phyloP scores from a whole-genome alignment of 441 rosid species.

The Adansonia madagascariensis region DNA sequence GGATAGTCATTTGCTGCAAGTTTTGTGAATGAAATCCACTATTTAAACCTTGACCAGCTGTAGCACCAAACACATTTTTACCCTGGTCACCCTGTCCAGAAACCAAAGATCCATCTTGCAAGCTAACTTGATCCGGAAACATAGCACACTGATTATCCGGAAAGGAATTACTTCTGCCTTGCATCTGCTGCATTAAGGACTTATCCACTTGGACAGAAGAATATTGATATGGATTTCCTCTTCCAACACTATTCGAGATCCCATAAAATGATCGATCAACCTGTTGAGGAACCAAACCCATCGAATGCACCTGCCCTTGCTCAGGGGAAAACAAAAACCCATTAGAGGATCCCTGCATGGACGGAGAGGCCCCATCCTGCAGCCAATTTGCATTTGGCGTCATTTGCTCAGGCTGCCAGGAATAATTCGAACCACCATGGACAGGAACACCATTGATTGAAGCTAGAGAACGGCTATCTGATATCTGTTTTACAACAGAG shows the following conservation, averaged over 20 bases:
- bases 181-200: conserved; percentile 46
- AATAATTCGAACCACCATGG: conserved; percentile 58
- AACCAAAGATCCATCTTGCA: conserved; percentile 50
- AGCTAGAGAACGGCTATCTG: conserved; percentile 46
- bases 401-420: conserved; percentile 62
- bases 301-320: conserved; percentile 54
- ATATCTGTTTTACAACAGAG: conserved; percentile 48
- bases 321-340: conserved; percentile 62
- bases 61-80: conserved; percentile 40
- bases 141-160: conserved; percentile 49
- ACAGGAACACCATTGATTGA: conserved; percentile 67
- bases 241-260: conserved; percentile 55
- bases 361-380: conserved; percentile 52
- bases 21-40: conserved; percentile 49
- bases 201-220: conserved; percentile 58
- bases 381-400: conserved; percentile 63
- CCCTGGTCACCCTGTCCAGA: conserved; percentile 55
- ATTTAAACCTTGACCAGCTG: conserved; percentile 48
- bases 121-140: conserved; percentile 45
- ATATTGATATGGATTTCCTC: conserved; percentile 45
- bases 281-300: conserved; percentile 63
- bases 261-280: conserved; percentile 73
- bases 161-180: conserved; percentile 54
- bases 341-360: conserved; percentile 58
- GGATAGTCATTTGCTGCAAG: conserved; percentile 48